These are phyloP conservation scores for Skeletonema tropicum DNA, from an alignment of 108 stramenopile genomes.

Conservation along the genomic window DNA sequence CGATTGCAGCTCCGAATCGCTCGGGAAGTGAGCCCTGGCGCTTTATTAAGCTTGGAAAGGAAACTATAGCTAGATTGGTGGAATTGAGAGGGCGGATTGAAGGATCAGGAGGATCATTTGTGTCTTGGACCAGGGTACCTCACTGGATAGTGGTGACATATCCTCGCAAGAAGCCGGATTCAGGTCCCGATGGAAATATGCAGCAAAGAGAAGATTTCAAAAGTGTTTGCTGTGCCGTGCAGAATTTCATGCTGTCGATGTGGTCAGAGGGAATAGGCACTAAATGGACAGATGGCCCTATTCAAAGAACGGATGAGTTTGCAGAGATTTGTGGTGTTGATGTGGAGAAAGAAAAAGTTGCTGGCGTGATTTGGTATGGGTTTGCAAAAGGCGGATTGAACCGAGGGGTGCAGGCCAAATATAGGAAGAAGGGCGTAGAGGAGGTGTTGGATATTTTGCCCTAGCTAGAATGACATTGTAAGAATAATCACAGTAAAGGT, in stretches of 20 bases:
- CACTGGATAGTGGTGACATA: slow-evolving; percentile 77
- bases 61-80: slow-evolving; percentile 60
- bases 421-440: slow-evolving; percentile 62
- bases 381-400: slow-evolving; percentile 68
- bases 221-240: slow-evolving; percentile 64
- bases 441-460: slow-evolving; percentile 63
- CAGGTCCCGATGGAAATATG: slow-evolving; percentile 50
- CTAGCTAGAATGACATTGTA: no score
- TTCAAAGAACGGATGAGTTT: slow-evolving; percentile 70
- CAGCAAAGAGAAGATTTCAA: slow-evolving; percentile 64
- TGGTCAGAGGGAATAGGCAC: slow-evolving; percentile 74
- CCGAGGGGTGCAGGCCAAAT: slow-evolving; percentile 47
- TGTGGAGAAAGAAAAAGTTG: slow-evolving; percentile 55
- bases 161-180: slow-evolving; percentile 29
- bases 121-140: slow-evolving; percentile 59
- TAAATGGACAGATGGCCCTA: slow-evolving; percentile 76
- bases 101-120: slow-evolving; percentile 33
- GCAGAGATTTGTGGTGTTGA: slow-evolving; percentile 70
- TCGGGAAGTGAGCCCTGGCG: slow-evolving; percentile 70
- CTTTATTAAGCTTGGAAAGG: slow-evolving; percentile 64
- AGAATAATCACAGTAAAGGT: not conserved
- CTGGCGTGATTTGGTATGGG: slow-evolving; percentile 74
- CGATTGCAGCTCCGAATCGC: slow-evolving; percentile 75
- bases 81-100: slow-evolving; percentile 36
- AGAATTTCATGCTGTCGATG: slow-evolving; percentile 73